These are phyloP conservation scores for Chenopodium quinoa DNA, from an alignment of 148 eudicot species.

Conservation along the genomic window DNA sequence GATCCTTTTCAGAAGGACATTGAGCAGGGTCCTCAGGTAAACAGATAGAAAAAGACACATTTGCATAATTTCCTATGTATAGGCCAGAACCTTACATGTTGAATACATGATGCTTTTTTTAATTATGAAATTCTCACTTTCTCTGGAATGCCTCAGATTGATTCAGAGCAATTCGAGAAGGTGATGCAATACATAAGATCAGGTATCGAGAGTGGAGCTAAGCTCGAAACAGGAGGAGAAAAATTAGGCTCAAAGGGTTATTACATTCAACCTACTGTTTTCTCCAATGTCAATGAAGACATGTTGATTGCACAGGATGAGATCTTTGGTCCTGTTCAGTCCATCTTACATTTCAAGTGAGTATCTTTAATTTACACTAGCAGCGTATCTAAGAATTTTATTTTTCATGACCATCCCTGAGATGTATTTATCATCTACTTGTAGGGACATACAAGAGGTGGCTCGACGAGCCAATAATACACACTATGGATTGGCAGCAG, in stretches of 20 bases:
- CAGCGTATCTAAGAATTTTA: no score
- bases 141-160: conserved; percentile 37
- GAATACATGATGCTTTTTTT: background rate
- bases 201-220: conserved; percentile 49
- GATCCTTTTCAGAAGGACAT: conserved; percentile 58
- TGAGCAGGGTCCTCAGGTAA: conserved; percentile 80
- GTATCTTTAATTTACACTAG: background rate
- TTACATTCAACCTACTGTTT: conserved; percentile 55
- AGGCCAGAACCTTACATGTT: background rate
- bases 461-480: conserved; percentile 46
- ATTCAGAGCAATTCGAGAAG: conserved; percentile 56
- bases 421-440: background rate
- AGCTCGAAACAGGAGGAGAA: conserved; percentile 61
- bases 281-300: conserved; percentile 56
- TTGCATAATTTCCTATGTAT: background rate
- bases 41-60: no score
- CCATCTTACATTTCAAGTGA: conserved; percentile 54
- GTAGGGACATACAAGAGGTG: conserved; percentile 54
- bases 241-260: conserved; percentile 49
- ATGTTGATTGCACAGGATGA: conserved; percentile 64
- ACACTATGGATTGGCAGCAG: conserved; percentile 57
- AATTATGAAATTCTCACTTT: background rate
- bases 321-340: conserved; percentile 61
- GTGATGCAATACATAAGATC: conserved; percentile 47
- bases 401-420: background rate